phyloP scores from a whole-genome alignment of 306 rosid species.

The Potentilla sterilis region DNA sequence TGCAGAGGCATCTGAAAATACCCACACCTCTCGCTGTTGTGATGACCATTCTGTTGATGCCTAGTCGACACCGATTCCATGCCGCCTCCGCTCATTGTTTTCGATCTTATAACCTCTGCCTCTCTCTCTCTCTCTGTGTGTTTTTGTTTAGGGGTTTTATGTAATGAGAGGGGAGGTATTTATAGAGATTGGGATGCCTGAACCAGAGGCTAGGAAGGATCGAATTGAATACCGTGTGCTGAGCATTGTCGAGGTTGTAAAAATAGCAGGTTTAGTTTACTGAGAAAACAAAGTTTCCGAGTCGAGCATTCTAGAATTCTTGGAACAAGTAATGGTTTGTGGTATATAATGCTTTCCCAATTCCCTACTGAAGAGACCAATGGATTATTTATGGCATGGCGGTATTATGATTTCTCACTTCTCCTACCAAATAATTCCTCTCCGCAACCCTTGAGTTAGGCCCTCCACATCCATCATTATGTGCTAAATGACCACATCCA shows the following conservation, averaged over 20 bases:
- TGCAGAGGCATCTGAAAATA: constrained; percentile 65
- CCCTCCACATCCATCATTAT: constrained; percentile 9
- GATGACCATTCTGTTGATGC: constrained; percentile 12
- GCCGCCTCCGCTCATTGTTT: constrained; percentile 14
- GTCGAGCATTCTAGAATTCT: neutral
- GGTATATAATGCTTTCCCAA: neutral
- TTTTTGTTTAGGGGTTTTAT: neutral
- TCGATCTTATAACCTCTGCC: neutral
- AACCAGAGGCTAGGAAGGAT: neutral
- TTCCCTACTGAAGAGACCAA: neutral
- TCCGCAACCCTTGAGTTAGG: constrained; percentile 17
- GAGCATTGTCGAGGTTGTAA: neutral
- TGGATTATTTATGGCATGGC: neutral
- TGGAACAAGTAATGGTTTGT: neutral
- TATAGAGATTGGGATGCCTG: neutral
- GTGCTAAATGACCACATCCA: neutral
- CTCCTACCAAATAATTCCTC: constrained; percentile 18
- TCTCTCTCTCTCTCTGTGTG: neutral
- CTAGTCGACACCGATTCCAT: constrained; percentile 27
- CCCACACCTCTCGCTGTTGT: constrained; percentile 20
- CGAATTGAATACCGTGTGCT: neutral
- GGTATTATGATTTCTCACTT: neutral
- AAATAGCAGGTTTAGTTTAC: neutral
- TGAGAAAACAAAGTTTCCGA: constrained; percentile 20
- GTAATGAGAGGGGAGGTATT: neutral